Conservation (phyloP, 1,139 yeast genomes). For the Hyphopichia pseudoburtonii region DNA sequence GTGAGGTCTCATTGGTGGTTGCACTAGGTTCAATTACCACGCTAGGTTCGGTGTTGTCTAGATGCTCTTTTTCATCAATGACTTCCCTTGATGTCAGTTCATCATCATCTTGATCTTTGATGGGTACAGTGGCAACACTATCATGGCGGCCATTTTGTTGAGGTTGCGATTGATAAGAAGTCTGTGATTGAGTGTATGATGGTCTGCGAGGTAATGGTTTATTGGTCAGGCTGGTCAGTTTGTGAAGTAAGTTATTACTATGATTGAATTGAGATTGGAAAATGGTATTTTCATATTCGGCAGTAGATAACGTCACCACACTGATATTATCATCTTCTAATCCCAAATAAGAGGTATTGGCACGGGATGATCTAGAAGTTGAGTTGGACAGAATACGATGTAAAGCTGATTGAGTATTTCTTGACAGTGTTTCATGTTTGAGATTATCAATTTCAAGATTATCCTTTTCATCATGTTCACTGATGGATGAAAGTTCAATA, state of each 20-base stretch:
- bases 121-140: no score
- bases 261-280: slow-evolving; percentile 50
- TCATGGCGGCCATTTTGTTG: no score
- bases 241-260: slow-evolving; percentile 6
- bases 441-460: not conserved
- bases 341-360: slow-evolving; percentile 1
- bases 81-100: no score
- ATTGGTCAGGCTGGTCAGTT: slow-evolving; percentile 2
- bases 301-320: slow-evolving; percentile 47
- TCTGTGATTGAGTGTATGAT: not conserved
- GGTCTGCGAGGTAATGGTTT: slow-evolving; percentile 32
- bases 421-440: no score
- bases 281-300: slow-evolving; percentile 55
- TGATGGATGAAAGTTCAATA: not conserved
- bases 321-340: slow-evolving; percentile 33
- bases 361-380: not conserved
- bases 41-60: no score
- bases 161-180: not conserved
- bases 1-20: no score
- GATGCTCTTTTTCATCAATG: no score
- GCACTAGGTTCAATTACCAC: no score
- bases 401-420: not conserved
- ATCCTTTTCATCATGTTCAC: not conserved
- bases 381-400: not conserved
- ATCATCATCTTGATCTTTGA: no score